Evolutionary conservation across 2,329 filamentous ascomycete species (phyloP), one percentile per base, ranked within the genome.

Genomic region (Penicillium sp.): DNA sequence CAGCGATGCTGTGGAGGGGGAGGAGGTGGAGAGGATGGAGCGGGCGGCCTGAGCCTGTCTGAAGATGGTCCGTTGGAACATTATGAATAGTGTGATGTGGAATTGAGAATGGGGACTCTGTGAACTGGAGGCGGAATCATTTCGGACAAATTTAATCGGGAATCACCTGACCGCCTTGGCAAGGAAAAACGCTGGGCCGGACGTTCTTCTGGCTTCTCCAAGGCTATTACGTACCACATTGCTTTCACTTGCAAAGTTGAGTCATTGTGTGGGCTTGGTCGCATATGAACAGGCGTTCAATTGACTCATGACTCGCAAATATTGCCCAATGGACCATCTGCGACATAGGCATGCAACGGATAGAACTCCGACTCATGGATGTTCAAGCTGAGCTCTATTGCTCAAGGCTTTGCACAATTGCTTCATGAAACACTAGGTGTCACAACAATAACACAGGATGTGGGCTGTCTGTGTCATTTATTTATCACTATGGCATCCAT

Each of bases 1-100:
- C 54, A 67, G 62, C 49, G 68, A 62, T 54, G 72, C 64, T 40
- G 70, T 62, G 21, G 72, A 69, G 40, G 69, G 66, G 54, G 71
- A 65, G n/a, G 55, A 54, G 31, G 61, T 23, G 23, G 57, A 44
- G 39, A 73, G 60, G 40, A 65, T 62, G 55, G 73, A 73, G 61
- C 68, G 68, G 51, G 67, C 66, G 54, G 68, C 71, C 65, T 72
- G 72, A 50, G 68, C 68, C 63, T 77, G 75, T 71, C 74, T 72
- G 56, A 77, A 59, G 50, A 78, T 56, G 52, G 71, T 68, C 64
- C 72, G 71, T 61, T 74, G 72, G 64, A 78, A 71, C 76, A 78
- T 78, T 53, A 39, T 69, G 64, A 58, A 55, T 55, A 23, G 27
- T 25, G 29, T 35, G 37, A 37, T 51, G 40, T 55, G 52, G 41